Evolutionary conservation across 2,329 filamentous ascomycete species (phyloP), one percentile per base, ranked within the genome.

Genomic region (Arthrobotrys sphaeroides): DNA sequence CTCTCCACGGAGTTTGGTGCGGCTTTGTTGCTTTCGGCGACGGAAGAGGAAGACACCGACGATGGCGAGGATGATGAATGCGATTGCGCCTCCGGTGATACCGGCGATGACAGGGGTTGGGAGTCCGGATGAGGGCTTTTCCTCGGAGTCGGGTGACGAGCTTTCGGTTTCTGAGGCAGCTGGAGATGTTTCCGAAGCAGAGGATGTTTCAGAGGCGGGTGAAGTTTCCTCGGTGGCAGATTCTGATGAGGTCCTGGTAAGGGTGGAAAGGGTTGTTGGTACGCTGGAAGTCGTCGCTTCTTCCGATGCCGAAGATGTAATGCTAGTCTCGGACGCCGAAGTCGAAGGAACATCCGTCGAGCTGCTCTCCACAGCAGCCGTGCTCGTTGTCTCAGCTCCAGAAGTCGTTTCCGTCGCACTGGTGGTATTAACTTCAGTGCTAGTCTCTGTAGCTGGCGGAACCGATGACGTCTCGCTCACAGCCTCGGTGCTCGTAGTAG

Each of bases 21-120:
- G 43, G 38, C 47, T 55, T 5, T 33, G 31, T 20, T 69, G 72
- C 49, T 75, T 69, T 4, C 59, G 22, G 9, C 72, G 64, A n/a
- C 72, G 72, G 57, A 75, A 47, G 31, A 75, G 40, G 57, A 75
- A 75, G 47, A 69, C 31, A 42, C 38, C 57, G n/a, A 69, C 55
- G n/a, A 69, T 60, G 33, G n/a, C 59, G 24, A 75, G 16, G 5
- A 65, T 31, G 3, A 69, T 38, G 18, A 51, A 65, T 31, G 51
- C 72, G 42, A 75, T 53, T 22, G 55, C 36, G 24, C 72, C 64
- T 5, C 36, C 72, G 9, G 72, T 69, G 16, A 75, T 75, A 26
- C 72, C 72, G 0, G 72, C 72, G 33, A 75, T 69, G 3, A 38
- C 57, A 7, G 20, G 28, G 9, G 40, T 42, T 12, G 45, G 24